Evolutionary conservation across 371 early-diverging fungal genomes (phyloP), one percentile per base, ranked within the genome.

Genomic region (Mortierella sp.): DNA sequence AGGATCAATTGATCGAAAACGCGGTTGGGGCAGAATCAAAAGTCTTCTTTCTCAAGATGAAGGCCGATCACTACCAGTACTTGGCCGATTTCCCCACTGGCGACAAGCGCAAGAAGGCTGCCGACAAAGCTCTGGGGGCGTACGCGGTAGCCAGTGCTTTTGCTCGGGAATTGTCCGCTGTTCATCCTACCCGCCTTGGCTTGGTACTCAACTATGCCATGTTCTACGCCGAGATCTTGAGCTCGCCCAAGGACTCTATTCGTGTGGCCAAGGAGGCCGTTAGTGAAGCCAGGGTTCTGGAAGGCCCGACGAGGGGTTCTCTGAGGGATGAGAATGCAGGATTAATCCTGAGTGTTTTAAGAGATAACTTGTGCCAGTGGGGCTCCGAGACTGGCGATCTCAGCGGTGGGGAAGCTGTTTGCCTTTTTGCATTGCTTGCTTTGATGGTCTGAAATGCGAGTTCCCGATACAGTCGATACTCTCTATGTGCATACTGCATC

Each of bases 1-100:
- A 95, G 72, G 86, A 92, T 54, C 85, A 95, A 83, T 86, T 99
- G 67, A 93, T 99, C 71, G 90, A 91, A 51, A 80, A 87, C 55
- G 95, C 96, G 59, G 87, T 87, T 60, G 89, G 90, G 73, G 95
- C 94, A 72, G 98, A 98, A 87, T 95, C 96, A 80, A 94, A 93
- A 85, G 98, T 99, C 58, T 99, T 99, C 82, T 99, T 98, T 87
- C 93, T 95, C 88, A 99, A 99, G 91, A 99, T 99, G 99, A 98
- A 96, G 91, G 99, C 99, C 63, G 99, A 99, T 83, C 99, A 99
- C 88, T 94, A 95, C 89, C 94, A 99, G 78, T 99, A 99, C 84
- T 93, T 98, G 64, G 99, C 99, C 66, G 99, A 99, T 86, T 97
- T 99, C 82, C 87, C 94, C 67, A 82, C 87, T 41, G 94, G 91